phyloP scores from a whole-genome alignment of 2,329 filamentous ascomycete genomes.

The Chrysoporthe austroafricana region DNA sequence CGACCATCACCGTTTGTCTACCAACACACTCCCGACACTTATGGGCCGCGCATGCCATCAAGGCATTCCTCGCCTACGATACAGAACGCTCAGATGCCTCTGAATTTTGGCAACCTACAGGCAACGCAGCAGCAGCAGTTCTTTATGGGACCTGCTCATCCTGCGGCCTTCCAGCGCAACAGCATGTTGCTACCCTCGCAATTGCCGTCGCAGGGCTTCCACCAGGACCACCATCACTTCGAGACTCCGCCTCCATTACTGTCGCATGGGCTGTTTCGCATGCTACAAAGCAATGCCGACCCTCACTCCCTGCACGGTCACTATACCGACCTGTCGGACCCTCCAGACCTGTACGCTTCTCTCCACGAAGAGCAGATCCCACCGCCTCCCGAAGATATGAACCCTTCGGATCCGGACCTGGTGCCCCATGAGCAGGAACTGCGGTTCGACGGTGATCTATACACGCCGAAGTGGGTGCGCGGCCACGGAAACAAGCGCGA shows the following conservation, averaged over 20 bases:
- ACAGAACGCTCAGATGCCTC: constrained; percentile 51
- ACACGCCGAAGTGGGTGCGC: constrained; percentile 82
- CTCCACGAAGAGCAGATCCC: constrained; percentile 74
- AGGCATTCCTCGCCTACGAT: constrained; percentile 56
- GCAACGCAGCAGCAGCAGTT: constrained; percentile 60
- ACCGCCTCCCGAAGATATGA: constrained; percentile 81
- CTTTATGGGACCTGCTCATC: constrained; percentile 51
- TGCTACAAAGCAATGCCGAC: constrained; percentile 76
- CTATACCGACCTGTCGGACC: constrained; percentile 74
- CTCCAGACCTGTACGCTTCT: constrained; percentile 76
- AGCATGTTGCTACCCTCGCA: constrained; percentile 64
- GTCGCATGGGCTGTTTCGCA: constrained; percentile 74
- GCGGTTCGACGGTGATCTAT: constrained; percentile 79
- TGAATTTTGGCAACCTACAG: constrained; percentile 60
- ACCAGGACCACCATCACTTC: constrained; percentile 52
- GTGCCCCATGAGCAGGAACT: constrained; percentile 78
- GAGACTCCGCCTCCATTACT: constrained; percentile 65
- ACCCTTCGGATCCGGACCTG: constrained; percentile 74
- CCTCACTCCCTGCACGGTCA: constrained; percentile 69
- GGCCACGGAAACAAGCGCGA: constrained; percentile 87
- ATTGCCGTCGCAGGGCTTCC: constrained; percentile 54
- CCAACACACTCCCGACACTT: constrained; percentile 63
- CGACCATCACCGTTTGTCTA: constrained; percentile 66
- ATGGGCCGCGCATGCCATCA: constrained; percentile 59
- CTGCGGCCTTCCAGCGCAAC: constrained; percentile 56